Evolutionary conservation across 805 yeast genomes (phyloP).

Genomic region (Lipomyces mesembrius): DNA sequence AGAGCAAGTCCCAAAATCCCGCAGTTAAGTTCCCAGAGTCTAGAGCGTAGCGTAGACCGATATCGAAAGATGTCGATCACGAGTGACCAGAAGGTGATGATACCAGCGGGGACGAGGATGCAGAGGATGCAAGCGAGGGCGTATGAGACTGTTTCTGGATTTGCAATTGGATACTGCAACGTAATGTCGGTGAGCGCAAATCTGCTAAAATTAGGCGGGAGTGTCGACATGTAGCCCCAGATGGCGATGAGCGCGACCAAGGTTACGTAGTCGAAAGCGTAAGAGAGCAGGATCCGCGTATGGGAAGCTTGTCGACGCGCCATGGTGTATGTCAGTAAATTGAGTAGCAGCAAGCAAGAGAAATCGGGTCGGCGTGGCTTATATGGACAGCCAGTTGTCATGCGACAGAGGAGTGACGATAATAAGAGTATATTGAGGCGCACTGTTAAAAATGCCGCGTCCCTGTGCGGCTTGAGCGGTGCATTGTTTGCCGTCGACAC

Average conservation of each 20-base stretch:
- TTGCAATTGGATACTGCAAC: slow-evolving; percentile 80
- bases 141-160: slow-evolving; percentile 69
- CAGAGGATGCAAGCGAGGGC: slow-evolving; percentile 53
- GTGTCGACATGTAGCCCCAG: slow-evolving; percentile 23
- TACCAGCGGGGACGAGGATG: slow-evolving; percentile 41
- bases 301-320: slow-evolving; percentile 23
- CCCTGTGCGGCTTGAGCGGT: no score
- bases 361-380: neutral
- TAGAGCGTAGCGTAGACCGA: slow-evolving; percentile 27
- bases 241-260: slow-evolving; percentile 22
- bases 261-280: slow-evolving; percentile 33
- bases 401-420: no score
- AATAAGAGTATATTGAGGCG: no score
- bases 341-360: neutral
- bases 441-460: no score
- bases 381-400: neutral
- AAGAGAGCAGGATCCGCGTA: slow-evolving; percentile 28
- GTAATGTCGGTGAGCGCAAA: slow-evolving; percentile 76
- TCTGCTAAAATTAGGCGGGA: slow-evolving; percentile 30
- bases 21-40: slow-evolving; percentile 58
- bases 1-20: slow-evolving; percentile 69
- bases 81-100: slow-evolving; percentile 38
- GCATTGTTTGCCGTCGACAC: no score
- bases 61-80: slow-evolving; percentile 13
- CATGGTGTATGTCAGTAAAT: slow-evolving; percentile 4